Evolutionary conservation across 345 rosid species (phyloP).

Genomic region (Syzygium grande): DNA sequence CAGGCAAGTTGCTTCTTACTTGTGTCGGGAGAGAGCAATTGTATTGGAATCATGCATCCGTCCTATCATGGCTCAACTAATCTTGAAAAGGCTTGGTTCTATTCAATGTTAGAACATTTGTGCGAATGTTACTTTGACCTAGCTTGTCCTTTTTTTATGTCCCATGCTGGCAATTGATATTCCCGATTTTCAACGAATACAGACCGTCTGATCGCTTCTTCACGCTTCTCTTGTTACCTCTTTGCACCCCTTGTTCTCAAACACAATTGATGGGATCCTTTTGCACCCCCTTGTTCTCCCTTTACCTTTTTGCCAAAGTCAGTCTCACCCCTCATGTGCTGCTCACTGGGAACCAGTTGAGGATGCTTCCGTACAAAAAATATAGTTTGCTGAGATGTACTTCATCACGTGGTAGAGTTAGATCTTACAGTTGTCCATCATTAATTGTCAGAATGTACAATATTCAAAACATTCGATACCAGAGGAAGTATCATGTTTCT

Average conservation of each 20-base stretch:
- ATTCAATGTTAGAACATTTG: background rate
- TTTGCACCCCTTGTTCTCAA: background rate
- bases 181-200: background rate
- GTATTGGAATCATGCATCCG: background rate
- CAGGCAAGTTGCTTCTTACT: conserved; percentile 18
- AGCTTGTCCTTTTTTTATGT: background rate
- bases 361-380: background rate
- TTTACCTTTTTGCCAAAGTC: background rate
- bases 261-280: background rate
- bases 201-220: background rate
- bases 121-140: background rate
- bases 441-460: background rate
- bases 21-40: background rate
- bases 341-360: background rate
- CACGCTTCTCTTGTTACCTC: background rate
- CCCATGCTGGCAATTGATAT: background rate
- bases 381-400: background rate
- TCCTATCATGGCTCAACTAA: background rate
- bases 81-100: background rate
- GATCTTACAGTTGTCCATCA: background rate
- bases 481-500: background rate
- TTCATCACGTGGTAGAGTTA: background rate
- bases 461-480: background rate
- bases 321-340: background rate
- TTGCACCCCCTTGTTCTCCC: background rate